Percentiles rank a stretch among this genome's conserved stretches.
Evolutionary conservation across 768 basidiomycete genomes (phyloP).

Genomic region (Pisolithus sp.): DNA sequence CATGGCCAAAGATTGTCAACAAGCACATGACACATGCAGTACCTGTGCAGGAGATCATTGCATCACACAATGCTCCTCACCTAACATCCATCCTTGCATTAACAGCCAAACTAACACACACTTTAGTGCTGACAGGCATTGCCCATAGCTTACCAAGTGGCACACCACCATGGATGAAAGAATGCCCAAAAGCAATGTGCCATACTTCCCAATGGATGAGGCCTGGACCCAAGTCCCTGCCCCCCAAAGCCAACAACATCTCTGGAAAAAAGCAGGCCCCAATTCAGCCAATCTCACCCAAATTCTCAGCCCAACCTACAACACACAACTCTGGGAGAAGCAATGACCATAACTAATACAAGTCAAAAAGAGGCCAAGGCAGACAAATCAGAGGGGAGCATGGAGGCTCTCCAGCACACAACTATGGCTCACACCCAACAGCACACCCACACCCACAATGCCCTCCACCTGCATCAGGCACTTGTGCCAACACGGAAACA

Average conservation of each 20-base stretch:
- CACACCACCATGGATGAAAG: background rate
- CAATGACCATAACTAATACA: background rate
- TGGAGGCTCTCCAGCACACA: too few species aligned
- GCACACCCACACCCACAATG: too few species aligned
- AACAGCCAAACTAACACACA: too few species aligned
- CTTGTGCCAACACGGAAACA: too few species aligned
- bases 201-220: conserved; percentile 8
- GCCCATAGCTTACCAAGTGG: background rate
- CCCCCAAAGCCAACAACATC: background rate
- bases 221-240: conserved; percentile 5
- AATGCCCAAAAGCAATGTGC: conserved; percentile 5
- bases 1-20: background rate
- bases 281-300: background rate
- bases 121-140: conserved; percentile 5
- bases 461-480: too few species aligned
- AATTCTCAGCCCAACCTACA: background rate
- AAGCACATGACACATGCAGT: background rate
- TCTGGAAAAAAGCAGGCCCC: background rate
- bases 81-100: background rate
- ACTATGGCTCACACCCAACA: too few species aligned
- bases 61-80: background rate
- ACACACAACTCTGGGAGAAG: background rate
- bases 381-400: background rate
- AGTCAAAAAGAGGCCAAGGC: background rate
- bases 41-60: background rate